These are phyloP conservation scores for Phyllosticta capitalensis DNA, from an alignment of 2,329 filamentous ascomycete genomes.

Conservation along the genomic window DNA sequence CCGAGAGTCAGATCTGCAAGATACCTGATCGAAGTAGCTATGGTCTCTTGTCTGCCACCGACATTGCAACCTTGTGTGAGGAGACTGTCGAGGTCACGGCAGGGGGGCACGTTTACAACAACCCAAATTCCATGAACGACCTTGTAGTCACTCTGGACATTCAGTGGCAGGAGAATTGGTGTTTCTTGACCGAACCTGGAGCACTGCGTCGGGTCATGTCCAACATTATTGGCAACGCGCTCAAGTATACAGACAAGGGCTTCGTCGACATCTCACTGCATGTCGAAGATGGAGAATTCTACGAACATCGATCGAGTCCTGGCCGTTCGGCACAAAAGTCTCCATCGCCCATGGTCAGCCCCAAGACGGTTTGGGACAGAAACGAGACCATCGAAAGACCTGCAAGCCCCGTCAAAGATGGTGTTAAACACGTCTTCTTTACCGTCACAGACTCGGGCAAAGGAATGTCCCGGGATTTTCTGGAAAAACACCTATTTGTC, in stretches of 20 bases:
- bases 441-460: slow-evolving; percentile 31
- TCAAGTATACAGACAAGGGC: slow-evolving; percentile 30
- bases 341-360: neutral
- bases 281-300: slow-evolving; percentile 14
- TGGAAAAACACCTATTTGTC: slow-evolving; percentile 27
- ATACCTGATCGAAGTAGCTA: neutral
- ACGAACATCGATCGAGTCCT: neutral
- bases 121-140: slow-evolving; percentile 1
- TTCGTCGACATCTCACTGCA: slow-evolving; percentile 29
- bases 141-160: slow-evolving; percentile 7
- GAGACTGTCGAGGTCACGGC: slow-evolving; percentile 6
- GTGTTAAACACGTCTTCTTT: slow-evolving; percentile 16
- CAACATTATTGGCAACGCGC: slow-evolving; percentile 31
- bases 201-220: slow-evolving; percentile 23
- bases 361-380: neutral
- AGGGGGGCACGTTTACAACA: slow-evolving; percentile 7
- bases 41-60: neutral
- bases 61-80: slow-evolving; percentile 5
- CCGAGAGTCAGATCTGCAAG: neutral
- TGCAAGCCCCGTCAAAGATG: slow-evolving; percentile 9
- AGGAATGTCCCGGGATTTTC: slow-evolving; percentile 31
- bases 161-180: slow-evolving; percentile 4
- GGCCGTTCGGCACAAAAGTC: neutral
- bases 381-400: neutral
- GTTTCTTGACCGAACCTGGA: slow-evolving; percentile 28